phyloP scores from a whole-genome alignment of 1,284 basidiomycete species.

The Sporisorium exsertum region DNA sequence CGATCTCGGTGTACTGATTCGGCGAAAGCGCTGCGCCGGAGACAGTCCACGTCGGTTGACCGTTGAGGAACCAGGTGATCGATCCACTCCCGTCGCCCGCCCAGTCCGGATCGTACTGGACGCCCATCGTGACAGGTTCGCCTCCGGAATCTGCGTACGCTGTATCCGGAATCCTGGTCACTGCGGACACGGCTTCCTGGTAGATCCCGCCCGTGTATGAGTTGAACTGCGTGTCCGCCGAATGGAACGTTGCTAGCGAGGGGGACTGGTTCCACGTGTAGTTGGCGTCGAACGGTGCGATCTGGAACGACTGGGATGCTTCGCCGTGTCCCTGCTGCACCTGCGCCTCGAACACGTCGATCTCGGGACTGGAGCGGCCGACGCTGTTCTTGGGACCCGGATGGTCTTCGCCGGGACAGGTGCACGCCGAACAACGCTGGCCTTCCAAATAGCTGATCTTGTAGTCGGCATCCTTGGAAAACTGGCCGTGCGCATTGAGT shows the following conservation, averaged over 20 bases:
- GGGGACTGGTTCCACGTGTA: conserved; percentile 53
- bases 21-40: conserved; percentile 32
- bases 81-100: conserved; percentile 47
- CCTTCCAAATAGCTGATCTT: conserved; percentile 47
- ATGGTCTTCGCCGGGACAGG: conserved; percentile 56
- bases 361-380: conserved; percentile 64
- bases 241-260: conserved; percentile 14
- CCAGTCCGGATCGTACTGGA: conserved; percentile 67
- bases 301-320: conserved; percentile 64
- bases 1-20: conserved; percentile 43
- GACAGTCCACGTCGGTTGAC: conserved; percentile 62
- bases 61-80: conserved; percentile 64
- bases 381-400: conserved; percentile 37
- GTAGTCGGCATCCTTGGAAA: conserved; percentile 4
- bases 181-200: conserved; percentile 66
- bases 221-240: conserved; percentile 44
- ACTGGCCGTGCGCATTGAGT: conserved; percentile 26
- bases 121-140: conserved; percentile 52
- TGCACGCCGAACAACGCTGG: conserved; percentile 52
- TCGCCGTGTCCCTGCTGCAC: conserved; percentile 16
- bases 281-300: conserved; percentile 66
- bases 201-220: conserved; percentile 58
- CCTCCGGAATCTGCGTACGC: conserved; percentile 41
- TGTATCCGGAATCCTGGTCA: conserved; percentile 52
- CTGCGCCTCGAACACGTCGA: conserved; percentile 70